Evolutionary conservation across 2,329 filamentous ascomycete species (phyloP).

Genomic region (Aspergillus flavus): DNA sequence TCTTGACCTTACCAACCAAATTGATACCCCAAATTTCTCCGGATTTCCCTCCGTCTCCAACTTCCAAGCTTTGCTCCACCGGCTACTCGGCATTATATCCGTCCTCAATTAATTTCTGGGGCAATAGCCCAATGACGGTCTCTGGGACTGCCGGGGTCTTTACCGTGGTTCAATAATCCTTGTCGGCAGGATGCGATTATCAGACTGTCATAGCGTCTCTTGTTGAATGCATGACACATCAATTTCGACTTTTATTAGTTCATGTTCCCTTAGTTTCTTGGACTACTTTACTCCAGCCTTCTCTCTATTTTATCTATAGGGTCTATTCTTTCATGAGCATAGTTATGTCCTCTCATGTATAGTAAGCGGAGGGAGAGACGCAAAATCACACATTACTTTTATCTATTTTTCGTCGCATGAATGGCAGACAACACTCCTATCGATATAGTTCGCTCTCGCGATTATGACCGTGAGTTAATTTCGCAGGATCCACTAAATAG

Average conservation of each 20-base stretch:
- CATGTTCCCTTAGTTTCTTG: neutral
- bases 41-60: conserved; percentile 4
- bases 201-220: conserved; percentile 5
- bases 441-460: conserved; percentile 31
- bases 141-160: conserved; percentile 9
- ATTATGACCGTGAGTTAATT: conserved; percentile 12
- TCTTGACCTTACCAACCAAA: neutral
- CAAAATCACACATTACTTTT: neutral
- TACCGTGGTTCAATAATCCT: conserved; percentile 16
- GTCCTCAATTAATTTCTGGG: conserved; percentile 3
- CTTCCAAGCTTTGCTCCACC: conserved; percentile 13
- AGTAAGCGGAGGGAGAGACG: neutral
- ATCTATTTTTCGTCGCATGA: neutral
- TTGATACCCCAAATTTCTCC: conserved; percentile 8
- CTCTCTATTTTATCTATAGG: neutral
- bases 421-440: conserved; percentile 38
- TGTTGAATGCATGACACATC: conserved; percentile 15
- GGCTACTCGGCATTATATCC: conserved; percentile 19
- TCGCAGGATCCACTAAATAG: conserved; percentile 3
- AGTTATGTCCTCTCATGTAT: neutral
- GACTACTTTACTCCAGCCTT: neutral
- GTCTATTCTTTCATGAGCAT: neutral
- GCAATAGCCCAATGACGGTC: conserved; percentile 14
- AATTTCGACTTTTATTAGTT: neutral
- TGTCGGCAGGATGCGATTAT: conserved; percentile 4